These are phyloP conservation scores for Neonectria ditissima DNA, from an alignment of 2,329 filamentous ascomycete genomes.

Conservation along the genomic window DNA sequence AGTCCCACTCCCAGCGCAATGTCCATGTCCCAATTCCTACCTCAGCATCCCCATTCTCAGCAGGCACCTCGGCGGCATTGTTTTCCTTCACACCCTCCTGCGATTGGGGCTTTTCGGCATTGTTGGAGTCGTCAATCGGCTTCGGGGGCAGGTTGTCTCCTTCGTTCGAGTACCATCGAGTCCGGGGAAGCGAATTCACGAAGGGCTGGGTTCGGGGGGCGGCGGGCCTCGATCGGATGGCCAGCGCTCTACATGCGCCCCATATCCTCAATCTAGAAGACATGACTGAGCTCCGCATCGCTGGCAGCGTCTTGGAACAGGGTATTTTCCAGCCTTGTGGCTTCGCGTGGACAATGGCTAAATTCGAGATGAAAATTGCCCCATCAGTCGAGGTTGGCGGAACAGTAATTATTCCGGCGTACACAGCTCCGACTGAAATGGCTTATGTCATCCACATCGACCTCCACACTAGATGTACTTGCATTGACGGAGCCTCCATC, in stretches of 20 bases:
- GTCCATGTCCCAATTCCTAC: conserved; percentile 37
- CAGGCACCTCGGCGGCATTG: conserved; percentile 9
- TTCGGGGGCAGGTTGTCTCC: conserved; percentile 43
- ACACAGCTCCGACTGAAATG: neutral
- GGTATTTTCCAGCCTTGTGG: conserved; percentile 37
- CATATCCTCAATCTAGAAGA: conserved; percentile 50
- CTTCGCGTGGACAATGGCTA: conserved; percentile 39
- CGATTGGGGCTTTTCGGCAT: conserved; percentile 23
- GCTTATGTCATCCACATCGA: conserved; percentile 37
- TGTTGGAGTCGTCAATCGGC: conserved; percentile 35
- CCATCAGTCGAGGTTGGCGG: conserved; percentile 31
- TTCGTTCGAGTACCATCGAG: conserved; percentile 51
- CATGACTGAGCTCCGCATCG: conserved; percentile 49
- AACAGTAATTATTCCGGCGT: conserved; percentile 39
- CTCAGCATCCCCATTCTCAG: conserved; percentile 31
- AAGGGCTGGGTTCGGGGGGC: conserved; percentile 41
- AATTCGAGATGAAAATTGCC: conserved; percentile 45
- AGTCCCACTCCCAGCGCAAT: conserved; percentile 29
- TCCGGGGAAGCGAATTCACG: conserved; percentile 35
- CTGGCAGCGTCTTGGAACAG: conserved; percentile 43
- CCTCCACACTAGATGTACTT: too few relatives aligned
- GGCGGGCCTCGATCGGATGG: conserved; percentile 45
- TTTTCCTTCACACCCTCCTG: conserved; percentile 16
- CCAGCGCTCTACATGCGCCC: conserved; percentile 51
- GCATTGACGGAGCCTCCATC: neutral